These are phyloP conservation scores for Quercus variabilis DNA, from an alignment of 306 rosid species.

Conservation along the genomic window DNA sequence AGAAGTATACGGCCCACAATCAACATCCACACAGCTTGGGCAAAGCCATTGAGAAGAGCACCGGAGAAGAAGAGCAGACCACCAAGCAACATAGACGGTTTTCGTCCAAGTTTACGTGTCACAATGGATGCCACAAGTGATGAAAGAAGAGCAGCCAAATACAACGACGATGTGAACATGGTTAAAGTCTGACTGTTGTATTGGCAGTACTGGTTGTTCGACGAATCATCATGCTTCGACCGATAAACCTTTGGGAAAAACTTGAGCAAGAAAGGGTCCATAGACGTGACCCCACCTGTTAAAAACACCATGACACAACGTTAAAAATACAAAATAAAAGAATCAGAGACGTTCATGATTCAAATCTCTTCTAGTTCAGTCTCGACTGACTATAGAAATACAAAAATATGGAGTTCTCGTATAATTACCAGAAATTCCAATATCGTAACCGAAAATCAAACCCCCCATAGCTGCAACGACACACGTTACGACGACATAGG, in stretches of 20 bases:
- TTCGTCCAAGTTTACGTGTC: conserved; percentile 72
- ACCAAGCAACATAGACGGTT: conserved; percentile 77
- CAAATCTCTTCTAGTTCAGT: too few relatives aligned
- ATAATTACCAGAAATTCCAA: conserved; percentile 84
- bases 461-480: conserved; percentile 97
- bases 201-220: conserved; percentile 67
- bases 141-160: conserved; percentile 81
- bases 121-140: conserved; percentile 70
- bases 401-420: too few relatives aligned
- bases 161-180: conserved; percentile 86
- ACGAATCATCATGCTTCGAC: conserved; percentile 30
- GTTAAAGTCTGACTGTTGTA: conserved; percentile 69
- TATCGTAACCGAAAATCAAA: conserved; percentile 89
- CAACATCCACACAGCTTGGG: conserved; percentile 61
- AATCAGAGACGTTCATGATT: too few relatives aligned
- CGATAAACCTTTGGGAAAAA: conserved; percentile 68
- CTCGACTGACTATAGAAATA: too few relatives aligned
- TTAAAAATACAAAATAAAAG: neutral
- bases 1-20: conserved; percentile 87
- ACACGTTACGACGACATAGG: conserved; percentile 63
- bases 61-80: conserved; percentile 69
- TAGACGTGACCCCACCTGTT: conserved; percentile 89
- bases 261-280: conserved; percentile 68
- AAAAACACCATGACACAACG: neutral
- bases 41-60: conserved; percentile 70